Base-by-base conservation (phyloP, 768 basidiomycete species). In the Crucibulum laeve region DNA sequence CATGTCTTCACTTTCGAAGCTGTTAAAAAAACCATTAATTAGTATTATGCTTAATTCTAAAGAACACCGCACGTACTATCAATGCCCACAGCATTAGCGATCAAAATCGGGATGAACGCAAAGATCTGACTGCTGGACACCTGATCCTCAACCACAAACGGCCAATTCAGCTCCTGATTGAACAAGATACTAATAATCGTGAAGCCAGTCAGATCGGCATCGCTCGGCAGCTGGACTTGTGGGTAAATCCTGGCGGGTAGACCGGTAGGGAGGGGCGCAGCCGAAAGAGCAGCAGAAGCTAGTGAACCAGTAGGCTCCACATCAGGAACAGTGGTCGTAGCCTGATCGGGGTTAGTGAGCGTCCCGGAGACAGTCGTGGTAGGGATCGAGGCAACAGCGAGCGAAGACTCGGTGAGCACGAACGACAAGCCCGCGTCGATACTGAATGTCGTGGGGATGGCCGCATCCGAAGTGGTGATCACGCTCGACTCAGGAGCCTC, bases 61-160 rank as follows among this genome's bases (percentile, higher is more conserved):
- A 8, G 25, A 49, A 18, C 13, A 6, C 43, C 23, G n/a, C 25
- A 58, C 60, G 24, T 39, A 70, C 72, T 35, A 42, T 53, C 37
- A 42, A 69, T 55, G 0, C 47, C 56, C 1, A 73, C 52, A 7
- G 68, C 65, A 6, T 52, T 59, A 1, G 52, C 44, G 22, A 74
- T 57, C 35, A 72, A 57, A 0, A 55, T 21, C 1, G 91, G 89
- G 43, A 84, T 65, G 54, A 73, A 84, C 10, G 76, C 79, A 55
- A 97, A 88, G 33, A 98, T 71, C 65, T 97, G 90, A 38, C 74
- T 82, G 2, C 79, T 71, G 0, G 87, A 75, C 43, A 82, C 68
- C 5, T 62, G 46, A 46, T 69, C 80, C 11, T 51, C 50, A 30
- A 81, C 77, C 3, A 92, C 86, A 51, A 82, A 89, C 0, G 52